Evolutionary conservation across 768 basidiomycete species (phyloP), one percentile per base, ranked within the genome.

Genomic region (Tricholoma furcatifolium): DNA sequence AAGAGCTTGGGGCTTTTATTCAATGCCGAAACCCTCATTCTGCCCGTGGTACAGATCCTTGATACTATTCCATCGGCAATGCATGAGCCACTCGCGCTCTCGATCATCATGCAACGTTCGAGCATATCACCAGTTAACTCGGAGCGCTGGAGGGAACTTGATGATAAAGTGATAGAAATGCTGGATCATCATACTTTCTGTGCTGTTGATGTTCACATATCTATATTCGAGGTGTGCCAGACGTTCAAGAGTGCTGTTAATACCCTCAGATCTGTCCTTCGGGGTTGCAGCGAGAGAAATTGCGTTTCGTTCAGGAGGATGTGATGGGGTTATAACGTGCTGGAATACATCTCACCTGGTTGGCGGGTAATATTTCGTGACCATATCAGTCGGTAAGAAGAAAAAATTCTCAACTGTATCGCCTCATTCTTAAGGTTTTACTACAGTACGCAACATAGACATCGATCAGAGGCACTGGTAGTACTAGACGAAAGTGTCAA

Each of bases 391-490:
- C 3, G 15, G 36, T 14, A 38, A 11, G 4, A 38, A 4, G 36
- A 18, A 38, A 5, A 15, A 38, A 4, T 38, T 38, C 36, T 3
- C 5, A 38, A 11, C 15, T 11, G 14, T 10, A 18, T 38, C 36
- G 14, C 11, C 36, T 38, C 36, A 38, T 38, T 38, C 5, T 5
- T 15, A 11, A 14, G 18, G 4, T 38, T 18, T 4, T 38, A 11
- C 11, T 38, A 27, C 7, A 27, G 27, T 27, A 38, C 18, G 15
- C 4, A 18, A 38, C 36, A 15, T 38, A 18, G 36, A 15, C 10
- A 18, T 40, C 31, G 10, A 38, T 54, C 34, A 54, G 14, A 66
- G 35, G 41, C 67, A 68, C 40, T 68, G 67, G 50, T 58, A 63
- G 47, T 67, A 67, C 66, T 67, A 41, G 23, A n/a, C 15, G 6